A percentile compares a stretch with the other conserved stretches of the same genome.
These are phyloP conservation scores for Ceratocystis huliohia DNA, from an alignment of 2,329 filamentous ascomycete genomes.

Conservation along the genomic window DNA sequence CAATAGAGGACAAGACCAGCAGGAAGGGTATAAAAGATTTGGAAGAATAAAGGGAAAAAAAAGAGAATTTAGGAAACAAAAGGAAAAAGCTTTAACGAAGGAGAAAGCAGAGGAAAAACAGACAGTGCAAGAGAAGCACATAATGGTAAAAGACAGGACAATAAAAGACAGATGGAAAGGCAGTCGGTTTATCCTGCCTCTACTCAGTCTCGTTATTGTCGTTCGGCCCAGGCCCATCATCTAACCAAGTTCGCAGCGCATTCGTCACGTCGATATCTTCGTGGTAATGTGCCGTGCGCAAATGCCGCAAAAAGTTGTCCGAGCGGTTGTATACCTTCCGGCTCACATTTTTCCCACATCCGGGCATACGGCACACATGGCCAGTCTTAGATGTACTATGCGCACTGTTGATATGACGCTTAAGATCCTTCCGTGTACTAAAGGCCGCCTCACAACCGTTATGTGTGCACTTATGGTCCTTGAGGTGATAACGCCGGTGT, in stretches of 20 bases:
- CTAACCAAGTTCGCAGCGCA: slow-evolving; percentile 18
- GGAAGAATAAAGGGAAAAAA: slow-evolving; percentile 13
- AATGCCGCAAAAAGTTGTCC: slow-evolving; percentile 25
- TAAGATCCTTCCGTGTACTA: slow-evolving; percentile 25
- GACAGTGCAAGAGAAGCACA: neutral
- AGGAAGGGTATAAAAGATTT: slow-evolving; percentile 5
- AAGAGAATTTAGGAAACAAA: neutral
- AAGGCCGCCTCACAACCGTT: slow-evolving; percentile 23
- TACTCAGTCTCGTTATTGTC: slow-evolving; percentile 4
- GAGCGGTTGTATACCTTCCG: slow-evolving; percentile 25
- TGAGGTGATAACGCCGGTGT: slow-evolving; percentile 24
- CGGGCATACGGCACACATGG: slow-evolving; percentile 24
- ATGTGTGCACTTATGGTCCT: slow-evolving; percentile 22
- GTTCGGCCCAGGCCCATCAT: neutral
- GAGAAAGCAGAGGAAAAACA: neutral
- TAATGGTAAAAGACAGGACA: neutral
- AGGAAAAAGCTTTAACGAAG: neutral
- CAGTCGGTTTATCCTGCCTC: neutral
- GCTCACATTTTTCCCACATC: slow-evolving; percentile 24
- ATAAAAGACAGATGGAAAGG: neutral
- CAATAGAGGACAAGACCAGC: neutral
- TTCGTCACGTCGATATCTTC: slow-evolving; percentile 17
- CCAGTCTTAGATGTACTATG: slow-evolving; percentile 20
- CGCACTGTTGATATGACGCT: slow-evolving; percentile 24
- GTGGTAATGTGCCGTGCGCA: slow-evolving; percentile 23